Percentiles rank a stretch among this genome's conserved stretches.
Conservation (phyloP, 2,329 filamentous ascomycete genomes). For the Arachnomyces sp. region DNA sequence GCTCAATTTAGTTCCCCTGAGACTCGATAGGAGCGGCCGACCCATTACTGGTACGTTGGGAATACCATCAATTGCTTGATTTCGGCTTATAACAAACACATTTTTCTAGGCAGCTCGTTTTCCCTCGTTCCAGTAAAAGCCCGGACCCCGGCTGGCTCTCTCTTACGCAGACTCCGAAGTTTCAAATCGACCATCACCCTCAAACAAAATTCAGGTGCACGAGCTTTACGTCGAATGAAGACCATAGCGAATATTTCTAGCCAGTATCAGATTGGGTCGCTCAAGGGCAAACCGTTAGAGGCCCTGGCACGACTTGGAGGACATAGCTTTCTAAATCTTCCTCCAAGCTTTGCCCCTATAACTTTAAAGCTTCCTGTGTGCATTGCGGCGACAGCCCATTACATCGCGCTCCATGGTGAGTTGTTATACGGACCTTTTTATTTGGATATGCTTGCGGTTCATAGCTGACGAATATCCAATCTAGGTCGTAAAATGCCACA, state of each 20-base stretch:
- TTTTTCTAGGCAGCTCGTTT: too few relatives aligned
- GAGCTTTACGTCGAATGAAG: slow-evolving; percentile 30
- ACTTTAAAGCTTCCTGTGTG: slow-evolving; percentile 34
- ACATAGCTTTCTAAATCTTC: slow-evolving; percentile 30
- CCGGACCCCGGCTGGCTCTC: neutral
- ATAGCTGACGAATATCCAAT: neutral
- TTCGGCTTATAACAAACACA: too few relatives aligned
- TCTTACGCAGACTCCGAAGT: slow-evolving; percentile 24
- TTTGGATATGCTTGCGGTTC: neutral
- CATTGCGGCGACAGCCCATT: slow-evolving; percentile 33
- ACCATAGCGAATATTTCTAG: slow-evolving; percentile 27
- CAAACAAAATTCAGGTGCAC: slow-evolving; percentile 11
- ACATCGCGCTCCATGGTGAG: slow-evolving; percentile 30
- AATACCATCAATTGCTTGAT: too few relatives aligned
- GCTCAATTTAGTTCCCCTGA: slow-evolving; percentile 16
- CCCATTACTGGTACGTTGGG: slow-evolving; percentile 7
- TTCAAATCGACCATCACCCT: slow-evolving; percentile 27
- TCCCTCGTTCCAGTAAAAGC: too few relatives aligned
- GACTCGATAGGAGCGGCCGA: slow-evolving; percentile 6
- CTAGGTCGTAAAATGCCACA: slow-evolving; percentile 22
- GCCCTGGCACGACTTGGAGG: slow-evolving; percentile 37
- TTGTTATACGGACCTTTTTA: neutral
- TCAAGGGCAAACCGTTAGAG: slow-evolving; percentile 31
- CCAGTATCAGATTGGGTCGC: slow-evolving; percentile 23
- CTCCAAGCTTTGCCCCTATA: slow-evolving; percentile 29